Evolutionary conservation across 345 rosid genomes (phyloP), one percentile per base, ranked within the genome.

Genomic region (Populus euphratica): DNA sequence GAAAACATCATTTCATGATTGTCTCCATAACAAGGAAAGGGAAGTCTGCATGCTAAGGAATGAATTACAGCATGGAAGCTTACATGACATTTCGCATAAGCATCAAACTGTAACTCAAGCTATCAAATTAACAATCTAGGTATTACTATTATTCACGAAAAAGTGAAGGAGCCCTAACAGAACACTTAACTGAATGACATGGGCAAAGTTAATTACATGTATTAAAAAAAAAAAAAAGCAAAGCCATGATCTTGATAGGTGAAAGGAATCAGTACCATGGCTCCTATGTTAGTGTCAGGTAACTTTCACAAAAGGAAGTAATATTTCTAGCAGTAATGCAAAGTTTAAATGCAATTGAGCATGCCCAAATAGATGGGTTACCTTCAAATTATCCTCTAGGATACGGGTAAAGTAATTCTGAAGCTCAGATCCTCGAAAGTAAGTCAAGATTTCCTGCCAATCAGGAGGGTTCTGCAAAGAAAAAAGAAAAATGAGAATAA

Each of bases 381-480:
- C 99, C 98, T 96, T 96, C 75, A 96, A 83, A 84, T 96, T 89
- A 82, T 96, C 98, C 86, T 96, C 99, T 75, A 96, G 81, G 52
- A 96, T 92, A 63, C 99, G 95, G 52, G 99, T 93, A 85, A 96
- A 96, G 82, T 93, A 96, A 80, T 94, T 96, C 82, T 96, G 99
- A 75, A 96, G 87, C 78, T 96, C 99, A 73, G 98, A 96, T 41
- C 99, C 99, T 75, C 98, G 91, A 80, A 96, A 96, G 78, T 96
- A 90, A 33, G 99, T 93, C 91, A 96, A 83, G 35, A 96, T 93
- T 81, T 96, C 99, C 83, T 96, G 99, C 99, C 99, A 96, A 84
- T 96, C 98, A 29, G 99, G 99, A 86, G 99, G 99, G 68, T 83
- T 96, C 99, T 96, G 94, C 73, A 80, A 69, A 21, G 49, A 36